Conservation (phyloP, 1,284 basidiomycete species). For the Tilletia setariae region DNA sequence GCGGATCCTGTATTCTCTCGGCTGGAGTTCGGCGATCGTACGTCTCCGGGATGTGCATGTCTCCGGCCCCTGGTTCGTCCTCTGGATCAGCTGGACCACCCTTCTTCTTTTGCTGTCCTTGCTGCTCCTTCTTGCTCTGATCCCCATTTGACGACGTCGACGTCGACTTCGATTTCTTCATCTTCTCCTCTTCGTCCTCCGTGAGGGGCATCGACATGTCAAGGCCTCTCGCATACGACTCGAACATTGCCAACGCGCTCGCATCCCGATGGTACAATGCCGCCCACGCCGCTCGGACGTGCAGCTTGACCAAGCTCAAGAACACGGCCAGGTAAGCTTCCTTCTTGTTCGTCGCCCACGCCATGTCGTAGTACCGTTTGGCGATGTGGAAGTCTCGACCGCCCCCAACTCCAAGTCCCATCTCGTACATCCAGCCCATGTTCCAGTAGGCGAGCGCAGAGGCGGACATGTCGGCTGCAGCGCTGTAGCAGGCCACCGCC, state of each 20-base stretch:
- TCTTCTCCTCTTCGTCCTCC: conserved; percentile 37
- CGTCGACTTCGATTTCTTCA: conserved; percentile 18
- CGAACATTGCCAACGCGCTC: conserved; percentile 16
- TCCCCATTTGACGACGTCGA: no score
- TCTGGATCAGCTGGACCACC: not conserved
- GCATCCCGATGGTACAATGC: conserved; percentile 29
- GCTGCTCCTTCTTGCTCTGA: conserved; percentile 27
- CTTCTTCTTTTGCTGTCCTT: conserved; percentile 23
- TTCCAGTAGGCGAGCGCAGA: conserved; percentile 98
- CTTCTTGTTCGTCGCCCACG: conserved; percentile 71
- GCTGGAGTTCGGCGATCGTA: conserved; percentile 14
- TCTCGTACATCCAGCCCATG: conserved; percentile 98
- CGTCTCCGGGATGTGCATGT: conserved; percentile 37
- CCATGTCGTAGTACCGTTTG: conserved; percentile 90
- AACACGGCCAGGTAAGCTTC: conserved; percentile 85
- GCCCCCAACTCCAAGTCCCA: conserved; percentile 77
- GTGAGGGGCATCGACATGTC: conserved; percentile 30
- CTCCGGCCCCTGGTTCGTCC: conserved; percentile 28
- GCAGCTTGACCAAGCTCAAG: conserved; percentile 76
- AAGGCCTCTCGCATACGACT: conserved; percentile 38
- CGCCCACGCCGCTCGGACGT: conserved; percentile 75
- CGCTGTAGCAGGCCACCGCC: conserved; percentile 88
- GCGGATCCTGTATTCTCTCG: not conserved
- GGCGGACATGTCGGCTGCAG: conserved; percentile 78
- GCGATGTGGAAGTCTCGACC: conserved; percentile 82